Evolutionary conservation across 345 rosid species (phyloP).

Genomic region (Eucalyptus cloeziana): DNA sequence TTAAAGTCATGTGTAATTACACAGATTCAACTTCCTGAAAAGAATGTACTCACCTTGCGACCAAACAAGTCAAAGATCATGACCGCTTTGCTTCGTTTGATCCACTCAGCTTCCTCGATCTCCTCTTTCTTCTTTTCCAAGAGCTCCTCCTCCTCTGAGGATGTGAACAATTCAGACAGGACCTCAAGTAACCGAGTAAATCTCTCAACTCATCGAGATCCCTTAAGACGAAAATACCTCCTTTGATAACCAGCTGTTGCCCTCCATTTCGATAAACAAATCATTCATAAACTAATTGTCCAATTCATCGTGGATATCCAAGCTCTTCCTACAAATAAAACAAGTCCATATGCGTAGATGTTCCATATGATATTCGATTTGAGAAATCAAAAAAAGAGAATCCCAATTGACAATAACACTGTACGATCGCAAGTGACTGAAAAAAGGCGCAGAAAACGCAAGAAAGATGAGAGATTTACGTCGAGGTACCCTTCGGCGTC

Average conservation of each 20-base stretch:
- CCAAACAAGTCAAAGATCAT: constrained; percentile 88
- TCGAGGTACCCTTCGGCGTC: constrained; percentile 88
- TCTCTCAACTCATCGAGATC: neutral
- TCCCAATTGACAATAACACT: neutral
- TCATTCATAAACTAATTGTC: neutral
- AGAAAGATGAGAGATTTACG: constrained; percentile 12
- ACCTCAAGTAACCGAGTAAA: neutral
- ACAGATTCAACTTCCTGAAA: too few species aligned
- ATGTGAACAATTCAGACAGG: neutral
- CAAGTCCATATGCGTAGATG: neutral
- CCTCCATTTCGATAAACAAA: constrained; percentile 35
- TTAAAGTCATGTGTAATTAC: too few species aligned
- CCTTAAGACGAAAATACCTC: constrained; percentile 40
- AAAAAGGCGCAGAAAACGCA: neutral
- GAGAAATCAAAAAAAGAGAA: neutral
- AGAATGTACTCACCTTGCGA: constrained; percentile 44
- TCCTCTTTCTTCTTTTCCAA: constrained; percentile 60
- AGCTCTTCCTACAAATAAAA: neutral
- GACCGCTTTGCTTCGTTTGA: constrained; percentile 42
- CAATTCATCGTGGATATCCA: neutral
- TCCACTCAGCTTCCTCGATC: constrained; percentile 13
- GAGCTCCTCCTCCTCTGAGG: constrained; percentile 62
- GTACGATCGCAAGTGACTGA: neutral
- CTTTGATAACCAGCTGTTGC: constrained; percentile 70
- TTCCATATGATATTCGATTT: neutral